These are phyloP conservation scores for Hymenoscyphus fructigenus DNA, from an alignment of 2,329 filamentous ascomycete species.

Conservation along the genomic window DNA sequence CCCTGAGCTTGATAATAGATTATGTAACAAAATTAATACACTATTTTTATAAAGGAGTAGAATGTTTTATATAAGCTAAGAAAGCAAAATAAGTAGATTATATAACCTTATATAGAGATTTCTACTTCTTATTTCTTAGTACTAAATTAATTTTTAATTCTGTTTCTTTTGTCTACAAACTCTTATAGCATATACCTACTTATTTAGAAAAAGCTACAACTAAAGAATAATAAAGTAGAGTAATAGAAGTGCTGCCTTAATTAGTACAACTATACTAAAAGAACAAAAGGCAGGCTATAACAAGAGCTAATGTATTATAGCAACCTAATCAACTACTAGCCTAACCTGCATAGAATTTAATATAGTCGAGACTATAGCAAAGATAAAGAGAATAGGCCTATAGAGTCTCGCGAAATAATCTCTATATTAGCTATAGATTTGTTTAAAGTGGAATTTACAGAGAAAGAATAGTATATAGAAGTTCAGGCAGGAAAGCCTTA, in stretches of 20 bases:
- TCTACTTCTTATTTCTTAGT: not conserved
- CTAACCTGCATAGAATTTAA: constrained; percentile 17
- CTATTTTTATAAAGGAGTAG: no score
- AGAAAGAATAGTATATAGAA: constrained; percentile 15
- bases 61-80: not conserved
- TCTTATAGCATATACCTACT: constrained; percentile 1
- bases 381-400: constrained; percentile 14
- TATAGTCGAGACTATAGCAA: constrained; percentile 4
- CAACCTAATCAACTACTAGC: constrained; percentile 8
- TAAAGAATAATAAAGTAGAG: constrained; percentile 1
- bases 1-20: no score
- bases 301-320: not conserved
- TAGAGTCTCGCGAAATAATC: constrained; percentile 16
- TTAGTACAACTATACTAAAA: not conserved
- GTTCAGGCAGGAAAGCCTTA: constrained; percentile 31
- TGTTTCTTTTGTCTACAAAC: not conserved
- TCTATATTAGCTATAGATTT: constrained; percentile 11
- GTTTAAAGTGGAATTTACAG: not conserved
- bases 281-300: not conserved
- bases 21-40: no score
- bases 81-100: not conserved
- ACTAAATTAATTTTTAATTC: not conserved
- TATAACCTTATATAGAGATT: not conserved
- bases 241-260: not conserved
- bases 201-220: not conserved